phyloP scores from a whole-genome alignment of 2,329 filamentous ascomycete species.

The Blumeriella jaapii region DNA sequence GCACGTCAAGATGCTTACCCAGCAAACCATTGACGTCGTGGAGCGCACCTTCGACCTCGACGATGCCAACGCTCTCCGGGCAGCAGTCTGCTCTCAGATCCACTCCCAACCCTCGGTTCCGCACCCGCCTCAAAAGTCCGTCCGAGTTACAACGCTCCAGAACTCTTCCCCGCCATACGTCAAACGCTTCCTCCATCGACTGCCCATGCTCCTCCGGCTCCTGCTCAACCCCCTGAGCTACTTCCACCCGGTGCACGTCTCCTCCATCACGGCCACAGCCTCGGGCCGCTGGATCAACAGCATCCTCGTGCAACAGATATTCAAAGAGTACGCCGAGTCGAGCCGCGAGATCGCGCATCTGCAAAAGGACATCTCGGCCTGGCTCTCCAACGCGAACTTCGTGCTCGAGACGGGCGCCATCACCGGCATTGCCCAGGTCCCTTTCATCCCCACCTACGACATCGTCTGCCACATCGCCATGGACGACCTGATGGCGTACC shows the following conservation, averaged over 20 bases:
- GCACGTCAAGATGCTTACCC: constrained; percentile 19
- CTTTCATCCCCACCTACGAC: constrained; percentile 36
- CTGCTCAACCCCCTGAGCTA: constrained; percentile 38
- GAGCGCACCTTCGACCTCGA: constrained; percentile 28
- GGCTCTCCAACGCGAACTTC: constrained; percentile 42
- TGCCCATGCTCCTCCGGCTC: constrained; percentile 37
- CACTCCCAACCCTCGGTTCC: constrained; percentile 37
- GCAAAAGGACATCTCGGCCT: constrained; percentile 34
- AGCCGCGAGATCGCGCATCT: constrained; percentile 35
- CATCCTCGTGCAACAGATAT: constrained; percentile 36
- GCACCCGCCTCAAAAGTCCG: constrained; percentile 37
- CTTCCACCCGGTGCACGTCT: constrained; percentile 39
- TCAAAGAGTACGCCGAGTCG: constrained; percentile 35
- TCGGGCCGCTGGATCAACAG: constrained; percentile 39
- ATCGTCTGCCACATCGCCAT: constrained; percentile 35
- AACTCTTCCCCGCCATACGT: constrained; percentile 31
- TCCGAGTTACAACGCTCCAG: constrained; percentile 37
- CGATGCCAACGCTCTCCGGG: constrained; percentile 34
- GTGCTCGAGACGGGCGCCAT: constrained; percentile 36
- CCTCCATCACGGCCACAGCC: constrained; percentile 37
- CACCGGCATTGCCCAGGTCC: constrained; percentile 34
- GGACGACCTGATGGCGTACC: constrained; percentile 38
- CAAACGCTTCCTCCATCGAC: constrained; percentile 35
- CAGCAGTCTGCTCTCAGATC: constrained; percentile 37
- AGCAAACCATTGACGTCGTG: constrained; percentile 9